Evolutionary conservation across 805 yeast species (phyloP).

Genomic region (Yarrowia sp.): DNA sequence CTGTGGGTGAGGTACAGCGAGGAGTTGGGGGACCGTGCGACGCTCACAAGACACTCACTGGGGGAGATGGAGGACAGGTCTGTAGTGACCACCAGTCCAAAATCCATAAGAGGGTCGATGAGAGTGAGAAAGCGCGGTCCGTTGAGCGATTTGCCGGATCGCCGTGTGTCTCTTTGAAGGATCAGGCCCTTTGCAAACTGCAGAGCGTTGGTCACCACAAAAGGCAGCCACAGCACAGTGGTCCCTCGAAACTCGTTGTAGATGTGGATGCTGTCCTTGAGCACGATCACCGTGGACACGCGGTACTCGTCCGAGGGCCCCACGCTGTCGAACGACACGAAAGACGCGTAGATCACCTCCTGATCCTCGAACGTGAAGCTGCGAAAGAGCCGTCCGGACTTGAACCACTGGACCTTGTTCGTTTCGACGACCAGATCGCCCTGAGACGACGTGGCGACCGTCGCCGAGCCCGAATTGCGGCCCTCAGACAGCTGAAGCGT

Average conservation of each 20-base stretch:
- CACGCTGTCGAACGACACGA: constrained; percentile 48
- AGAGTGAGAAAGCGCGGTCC: constrained; percentile 56
- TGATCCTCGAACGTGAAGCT: constrained; percentile 51
- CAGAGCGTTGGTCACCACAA: constrained; percentile 57
- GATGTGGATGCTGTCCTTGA: constrained; percentile 9
- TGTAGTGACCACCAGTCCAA: constrained; percentile 68
- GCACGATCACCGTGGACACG: constrained; percentile 13
- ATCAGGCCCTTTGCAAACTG: constrained; percentile 68
- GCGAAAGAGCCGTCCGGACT: constrained; percentile 51
- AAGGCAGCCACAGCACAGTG: constrained; percentile 49
- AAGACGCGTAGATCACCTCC: constrained; percentile 56
- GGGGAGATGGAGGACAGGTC: constrained; percentile 63
- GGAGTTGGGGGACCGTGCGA: constrained; percentile 47
- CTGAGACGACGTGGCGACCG: constrained; percentile 1
- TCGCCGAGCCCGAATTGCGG: not conserved
- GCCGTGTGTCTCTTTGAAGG: constrained; percentile 49
- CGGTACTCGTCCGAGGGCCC: constrained; percentile 1
- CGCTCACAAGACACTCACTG: constrained; percentile 54
- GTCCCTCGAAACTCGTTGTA: constrained; percentile 4
- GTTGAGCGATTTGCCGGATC: constrained; percentile 25
- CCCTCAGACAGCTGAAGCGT: not conserved
- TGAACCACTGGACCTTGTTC: constrained; percentile 40
- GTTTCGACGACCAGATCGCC: constrained; percentile 1
- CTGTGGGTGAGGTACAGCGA: constrained; percentile 59
- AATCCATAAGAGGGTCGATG: constrained; percentile 70